A percentile compares a stretch with the other conserved stretches of the same genome.
Evolutionary conservation across 495 filamentous ascomycete genomes (phyloP).

Genomic region (Penicillium waksmanii): DNA sequence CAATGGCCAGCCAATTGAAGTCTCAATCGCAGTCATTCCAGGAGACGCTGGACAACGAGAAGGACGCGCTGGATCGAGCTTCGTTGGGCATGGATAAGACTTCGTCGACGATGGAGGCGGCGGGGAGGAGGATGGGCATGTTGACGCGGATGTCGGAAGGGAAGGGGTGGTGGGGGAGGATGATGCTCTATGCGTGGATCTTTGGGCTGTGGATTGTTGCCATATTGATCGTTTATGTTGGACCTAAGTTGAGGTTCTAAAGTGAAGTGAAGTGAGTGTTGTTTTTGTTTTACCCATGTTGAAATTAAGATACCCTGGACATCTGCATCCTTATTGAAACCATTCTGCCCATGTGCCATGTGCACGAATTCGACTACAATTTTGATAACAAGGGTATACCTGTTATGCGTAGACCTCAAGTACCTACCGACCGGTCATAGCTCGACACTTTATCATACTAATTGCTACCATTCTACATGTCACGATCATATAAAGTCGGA

Average conservation of each 20-base stretch:
- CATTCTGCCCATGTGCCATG: neutral
- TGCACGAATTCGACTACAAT: too few species aligned
- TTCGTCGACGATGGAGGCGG: slow-evolving; percentile 70
- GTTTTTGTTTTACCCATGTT: neutral
- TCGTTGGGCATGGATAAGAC: slow-evolving; percentile 76
- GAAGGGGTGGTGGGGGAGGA: slow-evolving; percentile 81
- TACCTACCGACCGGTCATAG: neutral
- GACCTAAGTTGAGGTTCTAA: slow-evolving; percentile 85
- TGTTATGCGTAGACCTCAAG: too few species aligned
- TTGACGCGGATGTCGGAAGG: slow-evolving; percentile 79
- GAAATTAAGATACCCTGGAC: slow-evolving; percentile 16
- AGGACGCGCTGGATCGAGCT: slow-evolving; percentile 68
- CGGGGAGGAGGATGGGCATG: slow-evolving; percentile 72
- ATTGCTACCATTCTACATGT: neutral
- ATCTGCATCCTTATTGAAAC: neutral
- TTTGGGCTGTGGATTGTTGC: slow-evolving; percentile 75
- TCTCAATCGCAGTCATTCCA: slow-evolving; percentile 71
- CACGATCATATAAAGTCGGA: slow-evolving; percentile 13
- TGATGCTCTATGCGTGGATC: slow-evolving; percentile 84
- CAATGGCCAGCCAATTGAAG: slow-evolving; percentile 79
- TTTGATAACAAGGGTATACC: too few species aligned
- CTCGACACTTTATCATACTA: neutral
- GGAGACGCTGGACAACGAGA: slow-evolving; percentile 70
- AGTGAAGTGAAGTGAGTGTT: neutral
- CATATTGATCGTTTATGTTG: slow-evolving; percentile 74